Evolutionary conservation across 371 early-diverging fungal species (phyloP).

Genomic region (Encephalitozoon cuniculi): DNA sequence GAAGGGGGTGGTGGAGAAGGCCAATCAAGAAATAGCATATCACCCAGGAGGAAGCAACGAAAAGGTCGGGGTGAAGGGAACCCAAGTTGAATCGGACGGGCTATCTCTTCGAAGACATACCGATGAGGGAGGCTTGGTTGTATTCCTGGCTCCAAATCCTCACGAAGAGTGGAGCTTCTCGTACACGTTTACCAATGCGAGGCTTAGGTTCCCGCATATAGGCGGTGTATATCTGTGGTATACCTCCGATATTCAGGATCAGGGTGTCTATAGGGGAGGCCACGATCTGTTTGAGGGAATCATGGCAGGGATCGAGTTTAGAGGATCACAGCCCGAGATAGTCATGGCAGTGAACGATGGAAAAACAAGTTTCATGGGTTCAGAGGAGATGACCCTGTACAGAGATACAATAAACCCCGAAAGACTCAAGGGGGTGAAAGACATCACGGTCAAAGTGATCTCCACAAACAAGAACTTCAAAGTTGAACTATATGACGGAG

Average conservation of each 20-base stretch:
- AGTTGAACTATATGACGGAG: constrained; percentile 59
- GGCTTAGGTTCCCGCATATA: constrained; percentile 46
- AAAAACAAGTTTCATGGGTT: constrained; percentile 18
- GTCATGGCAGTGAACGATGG: constrained; percentile 58
- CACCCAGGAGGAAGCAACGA: constrained; percentile 11
- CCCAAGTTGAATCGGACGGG: constrained; percentile 29
- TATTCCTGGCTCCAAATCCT: constrained; percentile 51
- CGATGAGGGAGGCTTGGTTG: constrained; percentile 49
- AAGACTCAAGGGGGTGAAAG: constrained; percentile 53
- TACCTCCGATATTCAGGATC: constrained; percentile 49
- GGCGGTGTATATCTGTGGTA: constrained; percentile 61
- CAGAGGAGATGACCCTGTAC: constrained; percentile 38
- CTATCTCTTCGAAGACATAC: constrained; percentile 31
- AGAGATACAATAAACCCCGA: constrained; percentile 56
- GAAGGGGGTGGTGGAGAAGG: constrained; percentile 13
- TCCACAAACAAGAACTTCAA: constrained; percentile 60
- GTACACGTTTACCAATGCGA: constrained; percentile 41
- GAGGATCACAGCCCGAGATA: constrained; percentile 44
- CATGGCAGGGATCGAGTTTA: constrained; percentile 61
- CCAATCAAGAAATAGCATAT: not conserved
- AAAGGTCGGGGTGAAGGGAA: constrained; percentile 28
- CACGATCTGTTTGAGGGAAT: constrained; percentile 54
- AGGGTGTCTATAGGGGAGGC: constrained; percentile 56
- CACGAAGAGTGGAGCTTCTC: constrained; percentile 59
- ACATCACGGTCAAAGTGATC: constrained; percentile 58